Evolutionary conservation across 352 stramenopile genomes (phyloP).

Genomic region (Pythium folliculosum): DNA sequence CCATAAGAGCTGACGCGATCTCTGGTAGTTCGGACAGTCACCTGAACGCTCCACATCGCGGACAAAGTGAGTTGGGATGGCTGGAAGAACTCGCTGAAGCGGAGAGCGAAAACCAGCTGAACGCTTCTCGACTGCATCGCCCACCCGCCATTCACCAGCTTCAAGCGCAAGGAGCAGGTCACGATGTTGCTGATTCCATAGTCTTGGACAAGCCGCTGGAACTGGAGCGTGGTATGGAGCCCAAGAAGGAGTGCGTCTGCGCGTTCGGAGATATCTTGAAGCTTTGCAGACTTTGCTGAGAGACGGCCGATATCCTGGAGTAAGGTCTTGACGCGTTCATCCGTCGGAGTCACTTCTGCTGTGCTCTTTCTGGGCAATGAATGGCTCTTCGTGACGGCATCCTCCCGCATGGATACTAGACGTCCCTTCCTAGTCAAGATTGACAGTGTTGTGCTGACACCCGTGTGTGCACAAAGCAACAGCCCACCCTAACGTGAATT

Average conservation of each 20-base stretch:
- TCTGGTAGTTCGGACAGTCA: neutral
- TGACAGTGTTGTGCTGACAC: neutral
- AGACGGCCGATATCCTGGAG: slow-evolving; percentile 20
- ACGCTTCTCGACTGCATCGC: slow-evolving; percentile 17
- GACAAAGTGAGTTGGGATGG: neutral
- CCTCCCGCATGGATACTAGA: neutral
- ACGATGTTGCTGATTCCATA: slow-evolving; percentile 9
- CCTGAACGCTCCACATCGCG: slow-evolving; percentile 15
- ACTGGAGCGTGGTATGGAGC: slow-evolving; percentile 47
- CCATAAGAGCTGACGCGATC: slow-evolving; percentile 13
- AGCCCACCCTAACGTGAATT: neutral
- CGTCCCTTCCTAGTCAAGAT: slow-evolving; percentile 13
- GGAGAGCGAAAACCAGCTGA: slow-evolving; percentile 6
- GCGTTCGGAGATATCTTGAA: slow-evolving; percentile 32
- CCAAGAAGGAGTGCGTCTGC: slow-evolving; percentile 42
- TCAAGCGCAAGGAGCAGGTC: slow-evolving; percentile 9
- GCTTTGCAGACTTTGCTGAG: slow-evolving; percentile 8
- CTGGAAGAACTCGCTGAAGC: neutral
- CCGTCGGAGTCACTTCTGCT: neutral
- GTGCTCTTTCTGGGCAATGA: neutral
- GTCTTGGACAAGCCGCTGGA: slow-evolving; percentile 31
- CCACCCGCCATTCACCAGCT: slow-evolving; percentile 18
- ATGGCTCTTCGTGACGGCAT: neutral
- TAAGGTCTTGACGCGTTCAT: slow-evolving; percentile 15
- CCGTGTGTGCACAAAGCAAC: neutral